Conservation (phyloP, 2,329 filamentous ascomycete species). For the Eutypa lata region DNA sequence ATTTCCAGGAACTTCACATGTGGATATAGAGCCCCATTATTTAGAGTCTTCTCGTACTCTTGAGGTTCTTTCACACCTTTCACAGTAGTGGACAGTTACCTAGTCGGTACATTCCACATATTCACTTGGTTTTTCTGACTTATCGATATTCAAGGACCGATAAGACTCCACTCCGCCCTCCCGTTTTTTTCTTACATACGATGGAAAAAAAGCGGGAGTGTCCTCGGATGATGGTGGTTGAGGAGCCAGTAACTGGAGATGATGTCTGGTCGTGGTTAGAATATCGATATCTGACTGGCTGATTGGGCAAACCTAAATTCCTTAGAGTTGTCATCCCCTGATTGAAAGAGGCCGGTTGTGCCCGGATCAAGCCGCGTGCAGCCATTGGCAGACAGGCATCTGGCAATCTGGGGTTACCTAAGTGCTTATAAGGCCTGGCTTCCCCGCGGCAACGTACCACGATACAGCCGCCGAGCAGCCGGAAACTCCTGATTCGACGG, state of each 20-base stretch:
- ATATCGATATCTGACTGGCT: not conserved
- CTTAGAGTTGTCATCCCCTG: too few species aligned
- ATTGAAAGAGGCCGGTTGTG: too few species aligned
- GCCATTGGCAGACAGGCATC: too few species aligned
- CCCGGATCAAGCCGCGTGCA: too few species aligned
- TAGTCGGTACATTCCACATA: not conserved
- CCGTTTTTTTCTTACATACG: not conserved
- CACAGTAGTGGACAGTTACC: too few species aligned
- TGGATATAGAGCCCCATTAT: not conserved
- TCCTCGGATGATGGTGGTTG: not conserved
- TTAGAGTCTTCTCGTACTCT: too few species aligned
- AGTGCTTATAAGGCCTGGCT: too few species aligned
- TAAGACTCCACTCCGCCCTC: too few species aligned
- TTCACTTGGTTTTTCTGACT: not conserved
- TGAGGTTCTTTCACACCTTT: too few species aligned
- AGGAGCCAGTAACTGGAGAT: not conserved
- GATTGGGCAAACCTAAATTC: not conserved
- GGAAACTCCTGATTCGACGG: not conserved
- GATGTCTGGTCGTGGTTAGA: not conserved
- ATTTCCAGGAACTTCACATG: not conserved
- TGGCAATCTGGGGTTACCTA: not conserved
- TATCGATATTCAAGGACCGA: not conserved
- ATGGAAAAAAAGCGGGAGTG: not conserved
- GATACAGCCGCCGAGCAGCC: not conserved
- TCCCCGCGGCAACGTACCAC: not conserved